These are phyloP conservation scores for Alternaria sp. DNA, from an alignment of 2,329 filamentous ascomycete species.

Conservation along the genomic window DNA sequence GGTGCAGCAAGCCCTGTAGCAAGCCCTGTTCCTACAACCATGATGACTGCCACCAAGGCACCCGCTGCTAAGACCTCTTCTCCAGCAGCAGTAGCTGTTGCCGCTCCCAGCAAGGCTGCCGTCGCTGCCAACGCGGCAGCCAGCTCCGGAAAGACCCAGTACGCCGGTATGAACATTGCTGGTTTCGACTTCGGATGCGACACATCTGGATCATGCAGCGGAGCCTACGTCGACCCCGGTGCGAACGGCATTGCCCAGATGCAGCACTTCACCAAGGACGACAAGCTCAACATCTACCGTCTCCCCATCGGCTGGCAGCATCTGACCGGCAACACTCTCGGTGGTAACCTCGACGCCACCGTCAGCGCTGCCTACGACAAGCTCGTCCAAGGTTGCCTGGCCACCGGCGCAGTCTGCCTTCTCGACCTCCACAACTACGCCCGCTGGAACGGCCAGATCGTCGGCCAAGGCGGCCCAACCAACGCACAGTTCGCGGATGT, in stretches of 20 bases:
- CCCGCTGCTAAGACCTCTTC: neutral
- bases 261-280: slow-evolving; percentile 62
- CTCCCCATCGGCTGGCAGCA: slow-evolving; percentile 67
- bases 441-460: slow-evolving; percentile 66
- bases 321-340: slow-evolving; percentile 61
- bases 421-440: slow-evolving; percentile 61
- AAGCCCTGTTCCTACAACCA: neutral
- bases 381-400: slow-evolving; percentile 63
- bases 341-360: slow-evolving; percentile 55
- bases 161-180: slow-evolving; percentile 53
- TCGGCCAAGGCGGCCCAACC: slow-evolving; percentile 69
- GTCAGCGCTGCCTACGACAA: slow-evolving; percentile 62
- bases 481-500: slow-evolving; percentile 64
- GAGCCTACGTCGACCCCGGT: slow-evolving; percentile 26
- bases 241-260: slow-evolving; percentile 58
- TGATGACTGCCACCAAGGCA: neutral
- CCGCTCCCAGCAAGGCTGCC: neutral
- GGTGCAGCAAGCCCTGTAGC: neutral
- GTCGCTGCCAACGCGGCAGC: neutral
- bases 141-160: slow-evolving; percentile 23
- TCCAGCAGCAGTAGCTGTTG: neutral
- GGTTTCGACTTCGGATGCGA: slow-evolving; percentile 58
- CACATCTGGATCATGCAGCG: slow-evolving; percentile 32
- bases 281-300: slow-evolving; percentile 63
- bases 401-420: slow-evolving; percentile 64